Base-by-base conservation (phyloP, 2,329 filamentous ascomycete genomes). In the Juglanconis oblonga region DNA sequence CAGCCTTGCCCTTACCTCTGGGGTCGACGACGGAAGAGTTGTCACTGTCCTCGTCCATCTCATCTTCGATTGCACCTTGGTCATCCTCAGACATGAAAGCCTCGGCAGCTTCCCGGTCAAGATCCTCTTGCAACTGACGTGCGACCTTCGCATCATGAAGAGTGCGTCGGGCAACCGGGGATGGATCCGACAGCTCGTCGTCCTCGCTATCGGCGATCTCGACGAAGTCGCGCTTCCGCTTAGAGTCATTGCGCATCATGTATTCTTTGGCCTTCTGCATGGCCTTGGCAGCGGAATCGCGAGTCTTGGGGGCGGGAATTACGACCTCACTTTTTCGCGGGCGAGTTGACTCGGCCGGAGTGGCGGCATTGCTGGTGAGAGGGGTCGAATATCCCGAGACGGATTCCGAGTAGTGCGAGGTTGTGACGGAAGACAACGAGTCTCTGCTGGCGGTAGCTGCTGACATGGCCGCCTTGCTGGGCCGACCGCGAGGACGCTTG, bases 111-210 rank as follows among this genome's bases (percentile, higher is more conserved):
- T 64, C 56, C 9, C 55, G 61, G 24, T 63, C 44, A 13, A 63
- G 50, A 64, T 85, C 77, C 35, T 81, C 74, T 66, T 89, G 86
- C 55, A 89, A 73, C 47, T 74, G 74, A 49, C 78, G 73, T 38
- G 87, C 87, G 44, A 89, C 70, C 50, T 80, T 76, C 11, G 79
- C 82, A 69, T 84, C 81, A 2, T 74, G 73, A 53, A 77, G 73
- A 31, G 86, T 86, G 44, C 89, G 70, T 49, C 79, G 76, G 5
- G 79, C 82, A 69, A 83, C 79, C 1, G 70, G 65, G 5, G 70
- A 70, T 29, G 62, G 64, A 14, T 77, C 74, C 0, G 74, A 73
- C 2, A 77, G 71, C n/a, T 76, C 72, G 1, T 73, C 74, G 9
- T 79, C 75, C 1, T 76, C 72, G 53, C 72, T 69, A 62, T 81